A percentile compares a stretch with the other conserved stretches of the same genome.
Conservation (phyloP, 2,329 filamentous ascomycete genomes). For the Cordyceps militaris region DNA sequence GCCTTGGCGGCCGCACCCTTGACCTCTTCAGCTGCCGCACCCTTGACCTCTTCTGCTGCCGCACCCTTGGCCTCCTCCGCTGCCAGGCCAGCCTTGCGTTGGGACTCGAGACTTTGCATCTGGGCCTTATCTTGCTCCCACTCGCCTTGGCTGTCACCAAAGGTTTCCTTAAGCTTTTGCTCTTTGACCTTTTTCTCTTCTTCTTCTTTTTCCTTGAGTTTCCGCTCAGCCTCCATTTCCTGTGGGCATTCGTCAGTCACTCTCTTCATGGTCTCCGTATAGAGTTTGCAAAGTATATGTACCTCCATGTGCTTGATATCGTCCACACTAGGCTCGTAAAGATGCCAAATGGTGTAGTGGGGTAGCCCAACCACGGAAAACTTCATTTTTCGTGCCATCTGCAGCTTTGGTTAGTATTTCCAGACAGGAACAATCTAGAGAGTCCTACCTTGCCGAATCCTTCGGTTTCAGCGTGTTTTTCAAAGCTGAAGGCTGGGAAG, state of each 20-base stretch:
- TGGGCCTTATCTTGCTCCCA: constrained; percentile 88
- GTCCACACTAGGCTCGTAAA: constrained; percentile 98
- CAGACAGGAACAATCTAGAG: neutral
- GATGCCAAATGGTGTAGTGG: constrained; percentile 98
- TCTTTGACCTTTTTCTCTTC: constrained; percentile 63
- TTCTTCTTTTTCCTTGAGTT: constrained; percentile 65
- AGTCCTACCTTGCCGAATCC: constrained; percentile 85
- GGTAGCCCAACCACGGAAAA: constrained; percentile 93
- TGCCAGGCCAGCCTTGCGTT: constrained; percentile 15
- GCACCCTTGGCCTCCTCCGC: constrained; percentile 10
- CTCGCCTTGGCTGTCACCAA: constrained; percentile 67
- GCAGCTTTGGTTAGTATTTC: constrained; percentile 14
- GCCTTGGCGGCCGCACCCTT: constrained; percentile 10
- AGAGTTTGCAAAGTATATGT: constrained; percentile 17
- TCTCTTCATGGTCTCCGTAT: neutral
- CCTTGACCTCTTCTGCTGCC: constrained; percentile 5
- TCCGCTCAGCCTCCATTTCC: constrained; percentile 89
- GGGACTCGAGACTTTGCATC: constrained; percentile 55
- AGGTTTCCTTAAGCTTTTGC: constrained; percentile 74
- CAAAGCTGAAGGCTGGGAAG: constrained; percentile 96
- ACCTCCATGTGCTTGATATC: constrained; percentile 95
- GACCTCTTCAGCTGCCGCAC: constrained; percentile 4
- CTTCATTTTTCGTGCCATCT: constrained; percentile 97
- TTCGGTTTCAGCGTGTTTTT: constrained; percentile 97
- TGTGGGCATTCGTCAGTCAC: constrained; percentile 27